Evolutionary conservation across 805 yeast genomes (phyloP).

Genomic region (Candida ficus): DNA sequence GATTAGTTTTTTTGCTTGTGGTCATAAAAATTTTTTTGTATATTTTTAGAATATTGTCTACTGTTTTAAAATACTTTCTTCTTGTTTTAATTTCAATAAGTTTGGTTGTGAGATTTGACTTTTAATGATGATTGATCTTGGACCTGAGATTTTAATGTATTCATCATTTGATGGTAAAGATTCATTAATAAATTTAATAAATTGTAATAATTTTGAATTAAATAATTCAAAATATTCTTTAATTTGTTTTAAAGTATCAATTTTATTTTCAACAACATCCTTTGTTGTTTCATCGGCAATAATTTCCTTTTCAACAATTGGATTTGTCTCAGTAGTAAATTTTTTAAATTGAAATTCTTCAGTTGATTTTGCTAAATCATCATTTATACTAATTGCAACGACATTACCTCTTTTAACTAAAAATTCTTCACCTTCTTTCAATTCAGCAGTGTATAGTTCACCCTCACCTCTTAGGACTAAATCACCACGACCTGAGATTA

Average conservation of each 20-base stretch:
- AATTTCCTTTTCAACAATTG: neutral
- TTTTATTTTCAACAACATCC: conserved; percentile 1
- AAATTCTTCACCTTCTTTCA: conserved; percentile 43
- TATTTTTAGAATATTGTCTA: neutral
- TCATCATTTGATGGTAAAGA: conserved; percentile 8
- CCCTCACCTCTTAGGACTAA: conserved; percentile 52
- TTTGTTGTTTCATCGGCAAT: neutral
- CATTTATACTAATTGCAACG: conserved; percentile 46
- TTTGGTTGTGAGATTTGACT: conserved; percentile 10
- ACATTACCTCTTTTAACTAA: conserved; percentile 41
- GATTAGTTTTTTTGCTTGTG: no score
- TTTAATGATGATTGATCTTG: conserved; percentile 27
- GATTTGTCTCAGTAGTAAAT: no score
- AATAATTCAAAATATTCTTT: conserved; percentile 3
- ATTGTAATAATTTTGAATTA: neutral
- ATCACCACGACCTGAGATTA: conserved; percentile 54
- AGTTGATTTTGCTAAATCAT: conserved; percentile 21
- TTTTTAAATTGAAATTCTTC: conserved; percentile 5
- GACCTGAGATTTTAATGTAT: conserved; percentile 49
- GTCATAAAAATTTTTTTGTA: neutral
- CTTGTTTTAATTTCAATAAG: conserved; percentile 2
- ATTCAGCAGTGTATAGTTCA: conserved; percentile 41
- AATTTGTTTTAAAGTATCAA: conserved; percentile 1
- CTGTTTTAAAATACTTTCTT: conserved; percentile 2
- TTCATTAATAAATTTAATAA: conserved; percentile 3